phyloP scores from a whole-genome alignment of 176 grass and related monocot genomes.

The Oryza meridionalis region DNA sequence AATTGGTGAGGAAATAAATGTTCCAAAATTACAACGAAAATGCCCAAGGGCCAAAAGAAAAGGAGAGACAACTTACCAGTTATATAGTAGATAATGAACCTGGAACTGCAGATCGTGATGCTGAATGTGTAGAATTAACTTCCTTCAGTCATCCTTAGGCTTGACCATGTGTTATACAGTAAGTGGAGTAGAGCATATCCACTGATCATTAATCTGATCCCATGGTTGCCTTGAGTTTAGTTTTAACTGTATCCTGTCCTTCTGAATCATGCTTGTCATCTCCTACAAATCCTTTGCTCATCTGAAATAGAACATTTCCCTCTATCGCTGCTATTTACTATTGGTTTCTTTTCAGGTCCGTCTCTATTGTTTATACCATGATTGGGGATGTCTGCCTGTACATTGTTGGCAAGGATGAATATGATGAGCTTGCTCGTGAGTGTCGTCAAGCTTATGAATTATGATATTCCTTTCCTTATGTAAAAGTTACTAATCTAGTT shows the following conservation, averaged over 20 bases:
- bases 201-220: not conserved
- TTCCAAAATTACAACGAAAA: too few species aligned
- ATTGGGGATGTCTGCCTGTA: conserved; percentile 91
- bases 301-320: not conserved
- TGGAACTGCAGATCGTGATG: too few species aligned
- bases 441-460: not conserved
- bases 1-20: too few species aligned
- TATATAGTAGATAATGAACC: not conserved
- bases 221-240: not conserved
- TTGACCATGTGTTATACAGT: not conserved
- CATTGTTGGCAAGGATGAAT: conserved; percentile 98
- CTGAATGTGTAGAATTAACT: not conserved
- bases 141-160: not conserved
- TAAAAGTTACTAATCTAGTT: not conserved
- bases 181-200: not conserved
- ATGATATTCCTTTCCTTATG: not conserved
- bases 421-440: conserved; percentile 97
- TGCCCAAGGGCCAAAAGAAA: too few species aligned
- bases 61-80: not conserved
- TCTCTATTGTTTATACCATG: conserved; percentile 90
- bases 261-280: not conserved
- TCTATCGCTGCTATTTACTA: not conserved
- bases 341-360: conserved; percentile 52
- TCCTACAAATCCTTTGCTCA: not conserved
- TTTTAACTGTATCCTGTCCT: not conserved